Percentiles rank a stretch among this genome's conserved stretches.
Evolutionary conservation across 1,284 basidiomycete species (phyloP).

Genomic region (Ceratobasidium sp.): DNA sequence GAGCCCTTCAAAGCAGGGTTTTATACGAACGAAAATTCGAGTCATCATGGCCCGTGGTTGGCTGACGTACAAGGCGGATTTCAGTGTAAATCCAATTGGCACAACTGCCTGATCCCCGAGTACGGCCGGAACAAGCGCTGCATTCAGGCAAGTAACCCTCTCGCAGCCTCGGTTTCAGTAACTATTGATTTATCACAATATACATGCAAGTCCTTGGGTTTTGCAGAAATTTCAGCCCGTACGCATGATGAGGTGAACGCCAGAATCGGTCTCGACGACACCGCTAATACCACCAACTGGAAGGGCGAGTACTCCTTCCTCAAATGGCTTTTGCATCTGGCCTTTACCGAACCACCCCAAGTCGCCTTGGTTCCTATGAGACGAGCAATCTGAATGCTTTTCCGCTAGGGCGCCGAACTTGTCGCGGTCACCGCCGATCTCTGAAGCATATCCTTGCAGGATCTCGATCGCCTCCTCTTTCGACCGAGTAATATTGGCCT

Average conservation of each 20-base stretch:
- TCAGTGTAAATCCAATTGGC: too few species aligned
- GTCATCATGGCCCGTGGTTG: too few species aligned
- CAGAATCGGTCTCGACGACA: slow-evolving; percentile 90
- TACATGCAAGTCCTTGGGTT: too few species aligned
- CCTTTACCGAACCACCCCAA: slow-evolving; percentile 85
- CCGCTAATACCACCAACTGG: slow-evolving; percentile 85
- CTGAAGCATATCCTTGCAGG: slow-evolving; percentile 65
- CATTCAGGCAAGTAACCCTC: too few species aligned
- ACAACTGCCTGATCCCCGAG: too few species aligned
- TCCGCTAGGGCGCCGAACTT: slow-evolving; percentile 80
- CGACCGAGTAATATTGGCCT: slow-evolving; percentile 86
- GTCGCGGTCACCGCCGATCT: slow-evolving; percentile 63
- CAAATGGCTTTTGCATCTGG: slow-evolving; percentile 98
- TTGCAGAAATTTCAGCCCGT: slow-evolving; percentile 70
- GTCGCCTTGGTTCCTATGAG: slow-evolving; percentile 80
- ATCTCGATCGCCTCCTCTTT: slow-evolving; percentile 87
- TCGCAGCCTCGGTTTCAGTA: too few species aligned
- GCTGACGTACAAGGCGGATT: too few species aligned
- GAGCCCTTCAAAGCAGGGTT: too few species aligned
- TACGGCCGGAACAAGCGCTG: too few species aligned
- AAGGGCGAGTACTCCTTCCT: slow-evolving; percentile 86
- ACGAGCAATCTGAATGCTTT: slow-evolving; percentile 86
- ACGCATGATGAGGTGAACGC: slow-evolving; percentile 93
- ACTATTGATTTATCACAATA: too few species aligned
- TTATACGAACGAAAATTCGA: too few species aligned